These are phyloP conservation scores for Sequoia sempervirens DNA, from an alignment of 75 land plant genomes.

Conservation along the genomic window DNA sequence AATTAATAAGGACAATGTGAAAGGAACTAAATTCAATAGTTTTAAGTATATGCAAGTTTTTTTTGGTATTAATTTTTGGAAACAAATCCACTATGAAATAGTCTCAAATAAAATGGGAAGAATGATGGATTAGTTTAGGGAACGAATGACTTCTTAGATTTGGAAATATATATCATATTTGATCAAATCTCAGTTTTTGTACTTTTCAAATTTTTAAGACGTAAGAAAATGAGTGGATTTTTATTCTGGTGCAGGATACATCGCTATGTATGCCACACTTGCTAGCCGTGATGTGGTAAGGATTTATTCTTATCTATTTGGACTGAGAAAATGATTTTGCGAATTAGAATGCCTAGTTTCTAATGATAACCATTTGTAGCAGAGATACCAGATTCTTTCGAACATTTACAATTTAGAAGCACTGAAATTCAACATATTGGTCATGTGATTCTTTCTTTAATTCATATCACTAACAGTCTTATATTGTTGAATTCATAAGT, in stretches of 20 bases:
- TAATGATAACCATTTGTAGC: neutral
- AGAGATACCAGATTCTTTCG: neutral
- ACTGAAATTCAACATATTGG: neutral
- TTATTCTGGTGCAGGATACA: constrained; percentile 41
- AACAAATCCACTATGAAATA: neutral
- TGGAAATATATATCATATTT: neutral
- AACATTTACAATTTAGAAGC: neutral
- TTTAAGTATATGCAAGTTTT: neutral
- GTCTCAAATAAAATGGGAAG: neutral
- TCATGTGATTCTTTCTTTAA: neutral
- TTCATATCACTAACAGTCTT: neutral
- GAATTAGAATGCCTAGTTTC: neutral
- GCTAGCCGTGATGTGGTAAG: constrained; percentile 80
- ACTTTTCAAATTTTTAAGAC: neutral
- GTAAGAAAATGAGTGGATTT: neutral
- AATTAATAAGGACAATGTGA: neutral
- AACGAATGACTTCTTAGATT: neutral
- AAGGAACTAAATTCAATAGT: neutral
- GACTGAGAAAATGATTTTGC: neutral
- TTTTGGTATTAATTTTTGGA: neutral
- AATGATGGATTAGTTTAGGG: neutral
- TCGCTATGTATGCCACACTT: constrained; percentile 80
- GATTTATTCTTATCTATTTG: neutral
- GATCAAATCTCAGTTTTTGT: neutral
- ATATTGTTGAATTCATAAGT: neutral